Evolutionary conservation across 495 filamentous ascomycete species (phyloP), one percentile per base, ranked within the genome.

Genomic region (Cercophora scortea): DNA sequence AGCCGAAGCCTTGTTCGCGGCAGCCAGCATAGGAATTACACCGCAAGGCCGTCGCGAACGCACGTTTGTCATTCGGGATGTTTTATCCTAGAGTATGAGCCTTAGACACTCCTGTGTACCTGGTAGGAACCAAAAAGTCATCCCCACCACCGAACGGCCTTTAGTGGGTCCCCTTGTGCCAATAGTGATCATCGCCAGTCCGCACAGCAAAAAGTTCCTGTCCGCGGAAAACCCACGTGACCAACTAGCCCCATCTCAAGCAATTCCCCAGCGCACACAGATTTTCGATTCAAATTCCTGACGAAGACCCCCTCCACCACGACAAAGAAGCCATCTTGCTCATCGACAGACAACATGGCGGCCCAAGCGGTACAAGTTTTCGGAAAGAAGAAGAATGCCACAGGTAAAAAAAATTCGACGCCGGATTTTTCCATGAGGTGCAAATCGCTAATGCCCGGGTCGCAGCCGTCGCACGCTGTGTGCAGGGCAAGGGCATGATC

Each of bases 401-500:
- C 66, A 47, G 66, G 66, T 69, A 60, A 52, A 55, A 47, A 53
- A 46, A 45, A 58, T 25, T 46, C 36, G n/a, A 49, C 34, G 46
- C 32, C 38, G 32, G n/a, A 45, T 17, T 42, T 49, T 44, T 47
- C 41, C 15, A 50, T 25, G 25, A 39, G 42, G 6, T 32, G 35
- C 13, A n/a, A 51, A 54, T 38, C 49, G 45, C 53, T 49, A 55
- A 54, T 45, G 25, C 34, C 10, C 19, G 17, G 17, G 40, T 55
- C 47, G 57, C 56, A 69, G 66, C 66, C 54, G 66, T 69, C 52
- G 66, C 66, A 44, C 64, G 65, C 56, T 57, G 54, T 53, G 59
- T 62, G 60, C 49, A 59, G 51, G 66, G 66, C 60, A 65, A 67
- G 60, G 93, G 93, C 73, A 87, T 98, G 64, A 80, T 98, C 77